Base-by-base conservation (phyloP, 208 protist genomes). In the Wallacemonas rigidus region DNA sequence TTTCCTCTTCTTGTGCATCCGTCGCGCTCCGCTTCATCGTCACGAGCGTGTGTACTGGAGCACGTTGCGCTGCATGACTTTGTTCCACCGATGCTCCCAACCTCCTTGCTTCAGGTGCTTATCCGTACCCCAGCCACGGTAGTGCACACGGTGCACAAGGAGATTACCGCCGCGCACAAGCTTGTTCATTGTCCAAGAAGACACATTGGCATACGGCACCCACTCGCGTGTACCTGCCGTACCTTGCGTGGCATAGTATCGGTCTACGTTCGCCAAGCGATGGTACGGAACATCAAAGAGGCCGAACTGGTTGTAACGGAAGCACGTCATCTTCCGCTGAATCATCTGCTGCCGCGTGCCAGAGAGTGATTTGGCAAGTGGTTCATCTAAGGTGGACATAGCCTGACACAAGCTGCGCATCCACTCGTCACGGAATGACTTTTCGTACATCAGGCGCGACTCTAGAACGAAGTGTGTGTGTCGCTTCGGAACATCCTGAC, bases 21-120 rank as follows among this genome's bases (percentile, higher is more conserved):
- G 45, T 14, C 54, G 11, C 14, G 11, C 14, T 58, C 14, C 53
- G 11, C 26, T 58, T 58, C 63, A n/a, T 17, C 54, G 48, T 82
- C 77, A 96, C 45, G 90, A 79, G 36, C 87, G 77, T 61, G 79
- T 94, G 82, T 97, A 97, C 75, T 97, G 92, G 54, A 95, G 78
- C 36, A 81, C 81, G 69, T 97, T 95, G 17, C 92, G 82, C 71
- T 97, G 84, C 86, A 95, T 87, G 11, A 94, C 84, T 77, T 95
- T 97, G 76, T 97, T 97, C 92, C 92, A 97, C 3, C 92, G 81
- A 74, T 95, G 88, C 74, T 94, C 89, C 90, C 90, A 97, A 3
- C 92, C 92, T 43, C 92, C 92, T 65, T 83, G 73, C 36, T 93
- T 95, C 41, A 97, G 79, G 35, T 90, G 69, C 38, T 75, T 78